Evolutionary conservation across 192 early-diverging fungal species (phyloP).

Genomic region (Coemansia sp.): DNA sequence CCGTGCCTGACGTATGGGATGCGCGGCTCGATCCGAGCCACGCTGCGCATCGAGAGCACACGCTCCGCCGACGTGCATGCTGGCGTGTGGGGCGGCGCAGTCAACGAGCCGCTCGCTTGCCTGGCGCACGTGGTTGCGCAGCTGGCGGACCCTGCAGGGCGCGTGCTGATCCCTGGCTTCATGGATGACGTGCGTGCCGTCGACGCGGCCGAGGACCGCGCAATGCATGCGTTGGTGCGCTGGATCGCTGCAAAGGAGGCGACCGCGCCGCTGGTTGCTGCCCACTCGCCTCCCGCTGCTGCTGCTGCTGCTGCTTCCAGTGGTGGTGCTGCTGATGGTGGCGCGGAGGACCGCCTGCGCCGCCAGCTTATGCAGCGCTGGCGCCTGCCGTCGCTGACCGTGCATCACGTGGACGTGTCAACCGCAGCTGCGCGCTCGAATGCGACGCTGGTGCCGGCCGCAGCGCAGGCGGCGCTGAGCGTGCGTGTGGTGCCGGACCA

Average conservation of each 20-base stretch:
- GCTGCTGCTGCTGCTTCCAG: not conserved
- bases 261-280: conserved; percentile 37
- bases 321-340: conserved; percentile 6
- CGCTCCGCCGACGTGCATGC: conserved; percentile 70
- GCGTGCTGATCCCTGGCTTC: conserved; percentile 69
- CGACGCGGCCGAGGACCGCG: conserved; percentile 57
- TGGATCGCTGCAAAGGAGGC: conserved; percentile 40
- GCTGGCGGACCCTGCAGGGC: conserved; percentile 60
- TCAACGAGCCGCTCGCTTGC: conserved; percentile 69
- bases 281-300: not conserved
- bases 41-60: conserved; percentile 53
- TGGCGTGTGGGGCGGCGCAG: conserved; percentile 75
- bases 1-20: conserved; percentile 81
- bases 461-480: conserved; percentile 68
- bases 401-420: conserved; percentile 78
- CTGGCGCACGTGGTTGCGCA: conserved; percentile 66
- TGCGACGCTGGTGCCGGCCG: conserved; percentile 70
- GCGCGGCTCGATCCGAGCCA: conserved; percentile 73
- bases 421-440: conserved; percentile 61
- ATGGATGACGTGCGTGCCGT: conserved; percentile 66
- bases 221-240: conserved; percentile 53
- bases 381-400: conserved; percentile 72
- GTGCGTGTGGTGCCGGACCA: conserved; percentile 80
- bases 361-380: conserved; percentile 71
- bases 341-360: conserved; percentile 40